A percentile compares a stretch with the other conserved stretches of the same genome.
Evolutionary conservation across 352 stramenopile genomes (phyloP).

Genomic region (Globisporangium cystogenes): DNA sequence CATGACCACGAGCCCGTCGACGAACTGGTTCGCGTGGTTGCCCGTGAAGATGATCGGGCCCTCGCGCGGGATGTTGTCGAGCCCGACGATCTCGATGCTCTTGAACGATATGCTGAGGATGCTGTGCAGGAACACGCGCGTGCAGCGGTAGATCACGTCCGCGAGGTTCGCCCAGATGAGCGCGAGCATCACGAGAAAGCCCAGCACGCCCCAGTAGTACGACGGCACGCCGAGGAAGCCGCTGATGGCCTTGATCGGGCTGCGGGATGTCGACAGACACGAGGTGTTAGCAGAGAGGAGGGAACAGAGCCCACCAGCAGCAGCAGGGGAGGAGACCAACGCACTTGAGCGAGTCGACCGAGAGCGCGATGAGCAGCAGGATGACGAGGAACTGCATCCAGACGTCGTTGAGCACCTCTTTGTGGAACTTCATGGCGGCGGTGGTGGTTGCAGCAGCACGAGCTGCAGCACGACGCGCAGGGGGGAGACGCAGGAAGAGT

Average conservation of each 20-base stretch:
- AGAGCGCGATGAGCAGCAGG: conserved; percentile 67
- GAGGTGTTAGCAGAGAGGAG: too few relatives aligned
- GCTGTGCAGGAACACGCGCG: conserved; percentile 94
- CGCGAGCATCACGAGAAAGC: conserved; percentile 57
- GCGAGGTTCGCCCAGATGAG: conserved; percentile 72
- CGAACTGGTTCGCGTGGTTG: conserved; percentile 99
- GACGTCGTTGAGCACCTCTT: too few relatives aligned
- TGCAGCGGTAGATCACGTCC: conserved; percentile 75
- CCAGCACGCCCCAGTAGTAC: conserved; percentile 62
- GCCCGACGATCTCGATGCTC: conserved; percentile 94
- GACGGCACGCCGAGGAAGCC: conserved; percentile 63
- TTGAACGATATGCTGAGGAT: conserved; percentile 98
- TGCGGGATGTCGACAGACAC: too few relatives aligned
- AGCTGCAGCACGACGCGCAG: too few relatives aligned
- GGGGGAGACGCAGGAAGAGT: too few relatives aligned
- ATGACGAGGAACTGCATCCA: conserved; percentile 73
- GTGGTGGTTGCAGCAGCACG: too few relatives aligned
- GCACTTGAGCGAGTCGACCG: too few relatives aligned
- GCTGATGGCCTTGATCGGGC: conserved; percentile 78
- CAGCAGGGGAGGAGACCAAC: too few relatives aligned
- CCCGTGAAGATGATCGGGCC: conserved; percentile 97
- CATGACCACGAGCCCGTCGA: conserved; percentile 96
- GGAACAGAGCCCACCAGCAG: too few relatives aligned
- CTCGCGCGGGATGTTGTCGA: conserved; percentile 94
- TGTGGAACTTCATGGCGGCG: too few relatives aligned